phyloP scores from a whole-genome alignment of 768 basidiomycete genomes.

The Megacollybia marginata region DNA sequence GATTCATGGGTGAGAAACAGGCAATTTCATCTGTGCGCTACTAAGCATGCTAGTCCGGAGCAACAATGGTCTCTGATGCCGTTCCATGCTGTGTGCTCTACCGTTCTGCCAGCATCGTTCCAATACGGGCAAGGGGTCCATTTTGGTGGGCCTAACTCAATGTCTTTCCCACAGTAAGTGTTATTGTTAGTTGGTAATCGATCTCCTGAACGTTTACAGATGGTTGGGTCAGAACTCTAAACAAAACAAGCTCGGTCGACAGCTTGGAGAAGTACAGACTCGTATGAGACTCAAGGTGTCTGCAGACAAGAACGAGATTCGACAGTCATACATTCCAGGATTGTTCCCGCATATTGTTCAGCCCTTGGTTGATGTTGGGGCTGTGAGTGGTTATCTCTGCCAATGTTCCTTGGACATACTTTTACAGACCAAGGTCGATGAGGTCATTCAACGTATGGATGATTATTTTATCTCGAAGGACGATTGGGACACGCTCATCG shows the following conservation, averaged over 20 bases:
- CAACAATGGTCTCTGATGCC: constrained; percentile 98
- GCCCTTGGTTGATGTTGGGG: constrained; percentile 68
- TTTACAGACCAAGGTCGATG: constrained; percentile 67
- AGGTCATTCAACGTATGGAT: constrained; percentile 86
- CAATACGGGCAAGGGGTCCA: constrained; percentile 68
- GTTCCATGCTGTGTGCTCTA: constrained; percentile 84
- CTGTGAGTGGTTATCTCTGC: constrained; percentile 43
- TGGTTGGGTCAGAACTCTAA: constrained; percentile 99
- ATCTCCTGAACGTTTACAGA: constrained; percentile 29
- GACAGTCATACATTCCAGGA: constrained; percentile 88
- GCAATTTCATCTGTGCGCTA: constrained; percentile 2
- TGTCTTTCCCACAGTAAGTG: constrained; percentile 80
- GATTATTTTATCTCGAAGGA: constrained; percentile 90
- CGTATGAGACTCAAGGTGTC: constrained; percentile 94
- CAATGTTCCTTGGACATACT: neutral
- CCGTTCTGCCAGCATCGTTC: constrained; percentile 79
- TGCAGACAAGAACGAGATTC: constrained; percentile 82
- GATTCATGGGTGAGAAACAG: constrained; percentile 72
- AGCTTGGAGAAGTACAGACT: constrained; percentile 85
- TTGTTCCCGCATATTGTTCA: constrained; percentile 73
- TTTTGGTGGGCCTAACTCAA: constrained; percentile 57
- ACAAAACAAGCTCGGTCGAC: constrained; percentile 70
- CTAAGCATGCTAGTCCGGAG: constrained; percentile 52
- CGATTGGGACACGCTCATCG: constrained; percentile 95
- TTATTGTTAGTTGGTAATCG: neutral